phyloP scores from a whole-genome alignment of 2,329 filamentous ascomycete species.

The Penicillium corylophilum region DNA sequence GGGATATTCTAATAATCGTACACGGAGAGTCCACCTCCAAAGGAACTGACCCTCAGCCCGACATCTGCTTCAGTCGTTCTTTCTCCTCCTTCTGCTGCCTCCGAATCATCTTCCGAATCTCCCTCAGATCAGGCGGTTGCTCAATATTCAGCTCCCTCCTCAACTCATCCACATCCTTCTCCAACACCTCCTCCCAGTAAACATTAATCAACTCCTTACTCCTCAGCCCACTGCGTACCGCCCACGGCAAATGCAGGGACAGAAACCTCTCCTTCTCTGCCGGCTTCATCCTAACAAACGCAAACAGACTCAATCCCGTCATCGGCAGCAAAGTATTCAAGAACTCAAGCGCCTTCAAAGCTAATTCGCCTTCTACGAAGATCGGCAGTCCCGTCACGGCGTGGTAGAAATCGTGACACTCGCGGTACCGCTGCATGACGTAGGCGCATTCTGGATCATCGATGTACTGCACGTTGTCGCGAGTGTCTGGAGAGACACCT shows the following conservation, averaged over 20 bases:
- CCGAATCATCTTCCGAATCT: slow-evolving; percentile 68
- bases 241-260: slow-evolving; percentile 74
- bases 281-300: slow-evolving; percentile 63
- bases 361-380: slow-evolving; percentile 92
- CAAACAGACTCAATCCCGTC: slow-evolving; percentile 83
- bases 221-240: slow-evolving; percentile 74
- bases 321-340: slow-evolving; percentile 92
- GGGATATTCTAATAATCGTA: slow-evolving; percentile 19
- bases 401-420: slow-evolving; percentile 98
- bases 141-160: slow-evolving; percentile 77
- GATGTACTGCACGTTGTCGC: slow-evolving; percentile 79
- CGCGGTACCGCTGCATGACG: slow-evolving; percentile 96
- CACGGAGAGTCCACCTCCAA: slow-evolving; percentile 2
- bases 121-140: slow-evolving; percentile 79
- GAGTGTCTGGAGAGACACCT: slow-evolving; percentile 87
- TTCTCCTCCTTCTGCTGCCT: slow-evolving; percentile 67
- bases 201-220: slow-evolving; percentile 86
- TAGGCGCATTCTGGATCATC: slow-evolving; percentile 96
- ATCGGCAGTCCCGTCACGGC: slow-evolving; percentile 87
- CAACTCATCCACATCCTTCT: slow-evolving; percentile 76
- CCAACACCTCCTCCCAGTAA: slow-evolving; percentile 94
- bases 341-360: slow-evolving; percentile 97
- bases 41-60: slow-evolving; percentile 2
- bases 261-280: slow-evolving; percentile 67
- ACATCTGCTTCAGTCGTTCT: slow-evolving; percentile 40